These are phyloP conservation scores for Claviceps spartinae DNA, from an alignment of 2,329 filamentous ascomycete genomes.

Conservation along the genomic window DNA sequence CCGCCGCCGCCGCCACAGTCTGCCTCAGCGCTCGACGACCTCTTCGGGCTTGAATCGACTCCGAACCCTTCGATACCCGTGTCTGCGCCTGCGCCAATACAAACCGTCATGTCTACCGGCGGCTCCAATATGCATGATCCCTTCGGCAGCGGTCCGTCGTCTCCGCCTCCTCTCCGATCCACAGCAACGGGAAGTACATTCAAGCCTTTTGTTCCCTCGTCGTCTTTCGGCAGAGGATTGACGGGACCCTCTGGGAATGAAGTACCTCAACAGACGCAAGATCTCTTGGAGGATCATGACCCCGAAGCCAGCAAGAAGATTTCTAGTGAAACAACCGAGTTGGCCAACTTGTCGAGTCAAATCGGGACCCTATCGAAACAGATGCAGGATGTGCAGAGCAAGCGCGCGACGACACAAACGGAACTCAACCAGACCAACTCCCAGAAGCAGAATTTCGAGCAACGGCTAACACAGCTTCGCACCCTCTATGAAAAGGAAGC, in stretches of 20 bases:
- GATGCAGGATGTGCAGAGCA: conserved; percentile 83
- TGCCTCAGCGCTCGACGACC: conserved; percentile 79
- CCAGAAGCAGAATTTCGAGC: conserved; percentile 89
- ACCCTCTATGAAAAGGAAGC: conserved; percentile 88
- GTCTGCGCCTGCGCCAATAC: conserved; percentile 40
- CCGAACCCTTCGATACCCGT: conserved; percentile 23
- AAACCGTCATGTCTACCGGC: conserved; percentile 56
- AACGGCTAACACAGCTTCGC: conserved; percentile 73
- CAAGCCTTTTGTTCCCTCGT: conserved; percentile 85
- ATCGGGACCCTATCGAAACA: conserved; percentile 82
- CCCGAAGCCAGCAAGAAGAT: conserved; percentile 79
- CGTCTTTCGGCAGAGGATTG: conserved; percentile 77
- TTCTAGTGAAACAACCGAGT: conserved; percentile 76
- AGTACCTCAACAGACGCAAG: conserved; percentile 43
- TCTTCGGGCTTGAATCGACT: conserved; percentile 72
- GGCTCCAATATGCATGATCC: conserved; percentile 54
- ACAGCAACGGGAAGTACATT: conserved; percentile 44
- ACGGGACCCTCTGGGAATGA: conserved; percentile 64
- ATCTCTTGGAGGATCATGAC: conserved; percentile 82
- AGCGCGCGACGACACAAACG: conserved; percentile 65
- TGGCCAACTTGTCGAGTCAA: conserved; percentile 93
- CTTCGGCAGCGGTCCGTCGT: conserved; percentile 44
- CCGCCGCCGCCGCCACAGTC: conserved; percentile 31
- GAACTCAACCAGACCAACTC: conserved; percentile 68
- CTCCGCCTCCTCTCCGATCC: conserved; percentile 39